Conservation (phyloP, 2,329 filamentous ascomycete genomes). For the Pseudogymnoascus pannorum region DNA sequence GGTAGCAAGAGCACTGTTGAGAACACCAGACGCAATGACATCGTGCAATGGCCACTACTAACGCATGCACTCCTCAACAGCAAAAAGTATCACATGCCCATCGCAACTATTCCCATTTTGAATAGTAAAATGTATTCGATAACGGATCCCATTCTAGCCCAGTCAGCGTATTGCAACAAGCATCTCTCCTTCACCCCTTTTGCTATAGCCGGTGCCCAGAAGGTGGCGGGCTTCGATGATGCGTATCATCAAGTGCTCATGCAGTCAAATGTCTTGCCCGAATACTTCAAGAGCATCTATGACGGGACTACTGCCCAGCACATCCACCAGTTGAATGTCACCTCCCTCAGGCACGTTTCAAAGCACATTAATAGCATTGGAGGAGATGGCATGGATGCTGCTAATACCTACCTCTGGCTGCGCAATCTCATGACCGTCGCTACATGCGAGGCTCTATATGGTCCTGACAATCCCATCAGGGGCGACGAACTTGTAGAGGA, state of each 20-base stretch:
- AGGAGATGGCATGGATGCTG: conserved; percentile 22
- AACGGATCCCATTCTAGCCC: conserved; percentile 33
- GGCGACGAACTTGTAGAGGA: conserved; percentile 30
- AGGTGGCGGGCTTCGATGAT: conserved; percentile 32
- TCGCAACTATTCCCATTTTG: conserved; percentile 40
- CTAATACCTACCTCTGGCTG: conserved; percentile 34
- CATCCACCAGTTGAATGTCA: conserved; percentile 29
- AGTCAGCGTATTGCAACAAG: conserved; percentile 34
- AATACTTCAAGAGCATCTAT: conserved; percentile 16
- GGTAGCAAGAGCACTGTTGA: not conserved
- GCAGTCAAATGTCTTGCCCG: conserved; percentile 17
- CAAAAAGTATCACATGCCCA: conserved; percentile 24
- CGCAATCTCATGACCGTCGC: conserved; percentile 33
- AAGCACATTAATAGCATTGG: conserved; percentile 23
- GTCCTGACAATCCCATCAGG: conserved; percentile 37
- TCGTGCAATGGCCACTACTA: not conserved
- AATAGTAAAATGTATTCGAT: conserved; percentile 39
- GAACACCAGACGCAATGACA: not conserved
- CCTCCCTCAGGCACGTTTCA: conserved; percentile 31
- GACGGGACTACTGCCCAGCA: conserved; percentile 17
- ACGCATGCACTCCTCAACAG: conserved; percentile 12
- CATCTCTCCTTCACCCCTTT: conserved; percentile 38
- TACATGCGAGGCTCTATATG: conserved; percentile 35
- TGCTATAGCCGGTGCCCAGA: conserved; percentile 31
- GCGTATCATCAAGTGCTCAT: conserved; percentile 13